phyloP scores from a whole-genome alignment of 768 basidiomycete species.

The Russula sp. region DNA sequence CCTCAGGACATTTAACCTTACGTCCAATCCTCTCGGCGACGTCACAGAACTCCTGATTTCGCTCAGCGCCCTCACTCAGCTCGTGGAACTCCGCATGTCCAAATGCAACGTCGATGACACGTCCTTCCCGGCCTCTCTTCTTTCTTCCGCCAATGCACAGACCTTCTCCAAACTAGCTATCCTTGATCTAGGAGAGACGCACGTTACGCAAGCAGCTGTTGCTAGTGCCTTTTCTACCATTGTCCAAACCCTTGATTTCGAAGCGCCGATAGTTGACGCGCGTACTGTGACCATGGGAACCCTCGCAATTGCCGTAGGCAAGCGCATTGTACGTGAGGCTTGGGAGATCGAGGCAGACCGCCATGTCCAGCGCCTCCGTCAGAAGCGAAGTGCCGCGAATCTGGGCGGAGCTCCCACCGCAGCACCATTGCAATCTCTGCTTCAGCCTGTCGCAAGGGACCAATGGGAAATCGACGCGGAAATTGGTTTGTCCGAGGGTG shows the following conservation, averaged over 20 bases:
- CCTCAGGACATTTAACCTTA: conserved; percentile 56
- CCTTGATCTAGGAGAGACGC: conserved; percentile 64
- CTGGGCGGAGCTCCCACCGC: conserved; percentile 20
- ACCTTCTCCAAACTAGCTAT: conserved; percentile 49
- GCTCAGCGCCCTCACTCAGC: conserved; percentile 16
- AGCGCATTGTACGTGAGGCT: conserved; percentile 61
- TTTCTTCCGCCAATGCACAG: conserved; percentile 22
- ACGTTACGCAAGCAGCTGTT: conserved; percentile 43
- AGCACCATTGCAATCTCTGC: conserved; percentile 13
- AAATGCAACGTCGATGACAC: conserved; percentile 48
- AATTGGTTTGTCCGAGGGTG: conserved; percentile 71
- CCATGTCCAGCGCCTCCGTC: conserved; percentile 30
- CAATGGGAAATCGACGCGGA: conserved; percentile 79
- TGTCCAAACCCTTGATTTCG: conserved; percentile 48
- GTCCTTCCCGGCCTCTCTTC: conserved; percentile 43
- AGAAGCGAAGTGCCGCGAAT: conserved; percentile 22
- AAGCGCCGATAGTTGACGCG: conserved; percentile 43
- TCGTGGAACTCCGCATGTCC: conserved; percentile 17
- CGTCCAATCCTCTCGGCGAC: conserved; percentile 58
- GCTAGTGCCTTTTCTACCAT: conserved; percentile 42
- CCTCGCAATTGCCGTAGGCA: conserved; percentile 52
- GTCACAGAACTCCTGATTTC: conserved; percentile 12
- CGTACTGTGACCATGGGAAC: not conserved
- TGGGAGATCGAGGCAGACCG: conserved; percentile 81
- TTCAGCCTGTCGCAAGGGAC: conserved; percentile 47